Evolutionary conservation across 345 rosid species (phyloP).

Genomic region (Ailanthus altissimus): DNA sequence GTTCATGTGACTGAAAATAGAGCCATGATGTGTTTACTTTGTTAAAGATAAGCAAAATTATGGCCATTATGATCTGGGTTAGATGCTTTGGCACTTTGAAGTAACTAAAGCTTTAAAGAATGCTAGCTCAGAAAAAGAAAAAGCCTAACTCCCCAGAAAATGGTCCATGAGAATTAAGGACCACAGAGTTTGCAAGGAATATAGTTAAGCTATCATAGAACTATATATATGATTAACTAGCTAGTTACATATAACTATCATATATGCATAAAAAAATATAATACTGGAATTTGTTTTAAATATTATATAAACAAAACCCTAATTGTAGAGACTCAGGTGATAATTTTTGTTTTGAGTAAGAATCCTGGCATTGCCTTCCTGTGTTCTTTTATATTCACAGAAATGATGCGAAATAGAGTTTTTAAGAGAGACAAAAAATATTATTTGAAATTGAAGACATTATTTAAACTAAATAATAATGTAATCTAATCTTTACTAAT

Average conservation of each 20-base stretch:
- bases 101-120: slow-evolving; percentile 1
- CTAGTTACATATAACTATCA: not conserved
- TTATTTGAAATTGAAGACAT: no score
- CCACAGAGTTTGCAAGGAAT: slow-evolving; percentile 13
- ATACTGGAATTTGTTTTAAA: no score
- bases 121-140: not conserved
- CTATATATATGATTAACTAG: slow-evolving; percentile 9
- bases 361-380: no score
- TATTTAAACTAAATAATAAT: no score
- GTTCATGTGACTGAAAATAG: not conserved
- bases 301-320: no score
- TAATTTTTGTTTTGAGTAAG: no score
- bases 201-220: not conserved
- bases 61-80: not conserved
- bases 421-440: no score
- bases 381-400: no score
- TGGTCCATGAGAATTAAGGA: slow-evolving; percentile 1
- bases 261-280: no score
- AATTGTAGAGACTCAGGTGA: no score
- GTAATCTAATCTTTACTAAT: no score
- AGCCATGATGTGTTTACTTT: slow-evolving; percentile 11
- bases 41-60: not conserved
- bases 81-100: slow-evolving; percentile 19
- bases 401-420: no score
- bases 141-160: slow-evolving; percentile 33